Conservation (phyloP, 164 flowering plant species). For the Tetracentron sinense region DNA sequence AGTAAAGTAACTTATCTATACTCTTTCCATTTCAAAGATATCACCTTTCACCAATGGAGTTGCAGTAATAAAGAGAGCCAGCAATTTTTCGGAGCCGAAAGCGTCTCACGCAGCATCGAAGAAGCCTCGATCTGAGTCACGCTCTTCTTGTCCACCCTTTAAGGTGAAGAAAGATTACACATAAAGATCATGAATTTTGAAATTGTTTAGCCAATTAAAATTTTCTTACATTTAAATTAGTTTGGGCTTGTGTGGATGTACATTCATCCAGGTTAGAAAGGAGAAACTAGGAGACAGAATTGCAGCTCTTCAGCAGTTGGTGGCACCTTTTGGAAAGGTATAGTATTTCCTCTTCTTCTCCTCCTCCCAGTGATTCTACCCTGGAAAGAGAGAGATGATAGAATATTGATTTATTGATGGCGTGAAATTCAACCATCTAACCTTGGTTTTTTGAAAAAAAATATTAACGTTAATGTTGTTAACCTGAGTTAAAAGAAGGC, state of each 20-base stretch:
- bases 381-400: no score
- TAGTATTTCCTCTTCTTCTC: background rate
- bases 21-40: background rate
- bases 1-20: no score
- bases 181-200: background rate
- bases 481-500: no score
- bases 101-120: conserved; percentile 42
- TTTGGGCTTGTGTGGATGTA: background rate
- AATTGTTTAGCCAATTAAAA: background rate
- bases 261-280: conserved; percentile 66
- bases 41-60: conserved; percentile 5
- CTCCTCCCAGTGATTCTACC: no score
- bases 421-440: no score
- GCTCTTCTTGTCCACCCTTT: conserved; percentile 67
- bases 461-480: no score
- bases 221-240: no score
- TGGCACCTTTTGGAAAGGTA: conserved; percentile 99
- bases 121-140: conserved; percentile 65
- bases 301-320: conserved; percentile 89
- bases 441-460: no score
- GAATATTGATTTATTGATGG: no score
- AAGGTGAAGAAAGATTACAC: conserved; percentile 42
- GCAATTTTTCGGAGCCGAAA: conserved; percentile 40
- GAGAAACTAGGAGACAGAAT: conserved; percentile 94
- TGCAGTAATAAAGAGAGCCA: conserved; percentile 51